Evolutionary conservation across 495 filamentous ascomycete species (phyloP).

Genomic region (Aspergillus sclerotiicarbonarius): DNA sequence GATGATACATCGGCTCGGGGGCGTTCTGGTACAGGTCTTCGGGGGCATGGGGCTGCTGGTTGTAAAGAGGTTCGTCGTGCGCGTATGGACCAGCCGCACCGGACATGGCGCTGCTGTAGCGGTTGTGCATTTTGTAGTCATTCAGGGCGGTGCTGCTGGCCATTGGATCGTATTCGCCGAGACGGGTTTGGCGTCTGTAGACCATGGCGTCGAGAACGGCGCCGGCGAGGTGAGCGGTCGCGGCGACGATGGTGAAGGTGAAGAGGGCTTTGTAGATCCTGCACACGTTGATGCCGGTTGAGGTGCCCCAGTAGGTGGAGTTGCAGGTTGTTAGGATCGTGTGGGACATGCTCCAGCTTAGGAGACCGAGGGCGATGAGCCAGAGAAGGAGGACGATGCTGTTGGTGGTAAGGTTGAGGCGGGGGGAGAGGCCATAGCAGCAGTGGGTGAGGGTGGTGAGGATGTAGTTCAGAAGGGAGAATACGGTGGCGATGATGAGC

Average conservation of each 20-base stretch:
- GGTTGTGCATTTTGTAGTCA: constrained; percentile 36
- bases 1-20: constrained; percentile 7
- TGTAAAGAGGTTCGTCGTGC: constrained; percentile 14
- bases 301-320: constrained; percentile 52
- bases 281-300: constrained; percentile 59
- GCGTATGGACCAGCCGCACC: constrained; percentile 14
- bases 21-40: constrained; percentile 12
- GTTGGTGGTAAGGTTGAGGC: constrained; percentile 55
- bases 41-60: constrained; percentile 8
- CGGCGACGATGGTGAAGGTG: constrained; percentile 55
- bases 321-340: constrained; percentile 59
- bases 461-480: constrained; percentile 53
- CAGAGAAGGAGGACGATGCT: constrained; percentile 53
- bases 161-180: constrained; percentile 50
- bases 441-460: constrained; percentile 56
- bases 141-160: constrained; percentile 21
- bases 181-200: constrained; percentile 37
- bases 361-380: constrained; percentile 53
- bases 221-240: constrained; percentile 45
- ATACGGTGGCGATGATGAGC: constrained; percentile 55
- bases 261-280: constrained; percentile 65
- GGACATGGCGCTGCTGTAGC: constrained; percentile 24
- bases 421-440: constrained; percentile 54
- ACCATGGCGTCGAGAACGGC: constrained; percentile 53
- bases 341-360: constrained; percentile 55